These are phyloP conservation scores for Ulota crispa DNA, from an alignment of 225 moss, liverwort and hornwort genomes.

Conservation along the genomic window DNA sequence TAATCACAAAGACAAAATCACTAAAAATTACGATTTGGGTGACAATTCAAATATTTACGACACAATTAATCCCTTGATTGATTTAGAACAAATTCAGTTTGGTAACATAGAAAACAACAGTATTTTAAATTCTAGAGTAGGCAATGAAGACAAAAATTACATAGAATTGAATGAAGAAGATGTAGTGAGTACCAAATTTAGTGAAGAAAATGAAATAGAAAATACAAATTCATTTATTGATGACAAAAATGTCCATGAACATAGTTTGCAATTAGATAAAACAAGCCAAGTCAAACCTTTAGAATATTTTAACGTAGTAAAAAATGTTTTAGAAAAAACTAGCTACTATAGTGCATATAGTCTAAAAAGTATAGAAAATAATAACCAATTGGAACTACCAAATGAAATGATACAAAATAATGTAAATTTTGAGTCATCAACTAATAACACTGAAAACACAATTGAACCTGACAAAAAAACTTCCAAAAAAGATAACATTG, in stretches of 20 bases:
- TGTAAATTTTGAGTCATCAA: neutral
- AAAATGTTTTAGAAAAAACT: neutral
- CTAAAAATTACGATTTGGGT: neutral
- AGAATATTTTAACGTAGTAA: neutral
- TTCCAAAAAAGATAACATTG: fast-evolving
- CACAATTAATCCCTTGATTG: fast-evolving
- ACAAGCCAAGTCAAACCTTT: neutral
- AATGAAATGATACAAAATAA: neutral
- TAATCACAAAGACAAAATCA: neutral
- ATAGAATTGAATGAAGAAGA: neutral
- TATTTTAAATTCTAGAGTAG: neutral
- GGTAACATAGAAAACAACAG: fast-evolving
- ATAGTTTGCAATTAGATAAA: neutral
- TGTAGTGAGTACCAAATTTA: no score
- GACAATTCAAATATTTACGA: neutral
- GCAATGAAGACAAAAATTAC: neutral
- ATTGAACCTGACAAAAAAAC: neutral
- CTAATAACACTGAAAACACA: neutral
- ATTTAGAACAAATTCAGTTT: fast-evolving
- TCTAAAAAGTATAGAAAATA: fast-evolving
- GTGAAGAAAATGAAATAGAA: neutral
- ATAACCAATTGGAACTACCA: no score
- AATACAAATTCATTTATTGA: neutral
- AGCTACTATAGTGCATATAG: fast-evolving
- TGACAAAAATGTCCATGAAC: neutral